Conservation (phyloP, 2,329 filamentous ascomycete genomes). For the Clonostachys chloroleuca region DNA sequence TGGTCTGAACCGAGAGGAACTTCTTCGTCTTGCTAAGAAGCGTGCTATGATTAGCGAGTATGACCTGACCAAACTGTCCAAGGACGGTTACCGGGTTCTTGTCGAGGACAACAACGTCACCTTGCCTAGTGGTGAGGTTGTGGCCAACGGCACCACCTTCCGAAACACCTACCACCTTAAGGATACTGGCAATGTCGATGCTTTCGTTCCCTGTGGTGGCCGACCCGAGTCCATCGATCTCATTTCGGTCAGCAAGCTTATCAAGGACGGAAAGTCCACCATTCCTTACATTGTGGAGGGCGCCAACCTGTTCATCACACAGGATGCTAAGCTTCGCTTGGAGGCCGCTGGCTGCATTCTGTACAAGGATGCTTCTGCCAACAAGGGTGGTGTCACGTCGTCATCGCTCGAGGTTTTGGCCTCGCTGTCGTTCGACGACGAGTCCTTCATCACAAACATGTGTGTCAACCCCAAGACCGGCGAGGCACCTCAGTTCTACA, state of each 20-base stretch:
- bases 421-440: slow-evolving; percentile 89
- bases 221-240: slow-evolving; percentile 96
- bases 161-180: slow-evolving; percentile 96
- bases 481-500: slow-evolving; percentile 83
- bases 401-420: slow-evolving; percentile 95
- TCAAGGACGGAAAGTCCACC: slow-evolving; percentile 79
- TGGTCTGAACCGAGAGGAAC: slow-evolving; percentile 79
- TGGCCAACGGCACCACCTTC: slow-evolving; percentile 92
- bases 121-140: slow-evolving; percentile 80
- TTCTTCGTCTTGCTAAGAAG: slow-evolving; percentile 77
- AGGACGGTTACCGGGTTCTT: slow-evolving; percentile 84
- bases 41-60: slow-evolving; percentile 89
- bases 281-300: slow-evolving; percentile 97
- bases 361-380: slow-evolving; percentile 96
- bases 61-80: slow-evolving; percentile 78
- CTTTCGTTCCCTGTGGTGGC: slow-evolving; percentile 94
- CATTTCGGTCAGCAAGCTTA: slow-evolving; percentile 79
- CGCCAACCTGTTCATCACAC: slow-evolving; percentile 97
- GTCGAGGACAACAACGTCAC: slow-evolving; percentile 86
- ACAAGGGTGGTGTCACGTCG: slow-evolving; percentile 97
- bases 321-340: slow-evolving; percentile 92
- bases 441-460: slow-evolving; percentile 88
- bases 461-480: slow-evolving; percentile 68
- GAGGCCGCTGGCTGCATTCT: slow-evolving; percentile 93
- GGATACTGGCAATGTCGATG: slow-evolving; percentile 70